phyloP scores from a whole-genome alignment of 2,329 filamentous ascomycete genomes.

The Salinomyces thailandicus region DNA sequence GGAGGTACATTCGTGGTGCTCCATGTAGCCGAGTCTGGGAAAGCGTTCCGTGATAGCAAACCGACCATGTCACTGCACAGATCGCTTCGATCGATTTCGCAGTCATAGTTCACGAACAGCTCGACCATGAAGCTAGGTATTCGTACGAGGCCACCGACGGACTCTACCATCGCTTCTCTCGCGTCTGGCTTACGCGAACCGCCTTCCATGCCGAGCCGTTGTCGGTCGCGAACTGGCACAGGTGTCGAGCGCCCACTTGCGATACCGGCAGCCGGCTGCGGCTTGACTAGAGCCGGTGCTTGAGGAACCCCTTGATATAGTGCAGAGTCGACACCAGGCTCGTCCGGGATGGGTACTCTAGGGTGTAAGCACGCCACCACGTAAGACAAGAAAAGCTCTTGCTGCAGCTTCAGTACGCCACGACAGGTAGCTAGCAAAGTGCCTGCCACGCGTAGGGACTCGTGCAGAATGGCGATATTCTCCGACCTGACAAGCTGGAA shows the following conservation, averaged over 20 bases:
- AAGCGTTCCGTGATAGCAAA: conserved; percentile 81
- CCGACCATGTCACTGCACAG: conserved; percentile 94
- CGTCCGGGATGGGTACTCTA: conserved; percentile 83
- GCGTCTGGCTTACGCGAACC: conserved; percentile 88
- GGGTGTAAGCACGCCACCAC: conserved; percentile 89
- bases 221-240: conserved; percentile 81
- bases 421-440: conserved; percentile 86
- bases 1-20: conserved; percentile 97
- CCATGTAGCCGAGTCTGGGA: conserved; percentile 96
- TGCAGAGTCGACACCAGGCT: conserved; percentile 79
- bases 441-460: conserved; percentile 82
- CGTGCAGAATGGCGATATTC: conserved; percentile 88
- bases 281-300: conserved; percentile 76
- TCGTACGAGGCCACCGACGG: conserved; percentile 77
- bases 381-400: conserved; percentile 92
- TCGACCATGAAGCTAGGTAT: conserved; percentile 94
- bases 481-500: conserved; percentile 95
- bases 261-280: conserved; percentile 49
- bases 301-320: conserved; percentile 91
- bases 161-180: conserved; percentile 96
- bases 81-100: conserved; percentile 81
- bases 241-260: conserved; percentile 79
- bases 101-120: conserved; percentile 96
- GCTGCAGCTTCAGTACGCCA: conserved; percentile 83
- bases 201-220: conserved; percentile 85